These are phyloP conservation scores for Aspergillus cristatus DNA, from an alignment of 495 filamentous ascomycete genomes.

Conservation along the genomic window DNA sequence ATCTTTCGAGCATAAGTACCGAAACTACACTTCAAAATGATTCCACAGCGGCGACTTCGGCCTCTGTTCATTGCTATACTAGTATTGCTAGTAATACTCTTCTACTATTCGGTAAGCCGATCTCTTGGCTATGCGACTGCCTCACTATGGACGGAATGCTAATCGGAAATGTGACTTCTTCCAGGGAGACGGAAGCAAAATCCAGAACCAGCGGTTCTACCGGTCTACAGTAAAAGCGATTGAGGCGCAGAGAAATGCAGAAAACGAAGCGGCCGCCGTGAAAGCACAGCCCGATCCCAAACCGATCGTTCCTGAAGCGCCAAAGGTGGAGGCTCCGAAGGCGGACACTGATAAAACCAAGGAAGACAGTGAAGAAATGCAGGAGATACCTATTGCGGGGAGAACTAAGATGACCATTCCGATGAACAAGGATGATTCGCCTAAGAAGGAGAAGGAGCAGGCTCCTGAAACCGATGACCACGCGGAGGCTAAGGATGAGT, in stretches of 20 bases:
- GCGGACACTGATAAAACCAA: constrained; percentile 33
- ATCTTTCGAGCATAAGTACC: neutral
- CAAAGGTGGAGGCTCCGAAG: constrained; percentile 45
- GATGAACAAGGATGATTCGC: constrained; percentile 26
- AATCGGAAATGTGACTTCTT: neutral
- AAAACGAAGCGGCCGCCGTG: constrained; percentile 21
- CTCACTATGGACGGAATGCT: neutral
- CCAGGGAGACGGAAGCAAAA: constrained; percentile 33
- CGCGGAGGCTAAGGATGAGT: constrained; percentile 41
- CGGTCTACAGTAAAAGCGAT: constrained; percentile 40
- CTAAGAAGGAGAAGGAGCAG: constrained; percentile 13
- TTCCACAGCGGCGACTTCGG: constrained; percentile 59
- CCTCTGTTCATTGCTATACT: constrained; percentile 49
- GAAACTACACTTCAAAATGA: constrained; percentile 44
- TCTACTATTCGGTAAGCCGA: constrained; percentile 51
- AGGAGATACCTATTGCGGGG: constrained; percentile 52
- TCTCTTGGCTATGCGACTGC: neutral
- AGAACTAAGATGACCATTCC: constrained; percentile 52
- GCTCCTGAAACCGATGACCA: constrained; percentile 17
- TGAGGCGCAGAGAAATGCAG: constrained; percentile 28
- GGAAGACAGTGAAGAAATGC: constrained; percentile 18
- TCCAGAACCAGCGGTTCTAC: constrained; percentile 43
- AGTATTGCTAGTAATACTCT: constrained; percentile 44
- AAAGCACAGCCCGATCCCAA: constrained; percentile 26
- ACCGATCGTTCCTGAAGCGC: constrained; percentile 22